phyloP scores from a whole-genome alignment of 1,284 basidiomycete species.

The Fomitiporia mediterranea region DNA sequence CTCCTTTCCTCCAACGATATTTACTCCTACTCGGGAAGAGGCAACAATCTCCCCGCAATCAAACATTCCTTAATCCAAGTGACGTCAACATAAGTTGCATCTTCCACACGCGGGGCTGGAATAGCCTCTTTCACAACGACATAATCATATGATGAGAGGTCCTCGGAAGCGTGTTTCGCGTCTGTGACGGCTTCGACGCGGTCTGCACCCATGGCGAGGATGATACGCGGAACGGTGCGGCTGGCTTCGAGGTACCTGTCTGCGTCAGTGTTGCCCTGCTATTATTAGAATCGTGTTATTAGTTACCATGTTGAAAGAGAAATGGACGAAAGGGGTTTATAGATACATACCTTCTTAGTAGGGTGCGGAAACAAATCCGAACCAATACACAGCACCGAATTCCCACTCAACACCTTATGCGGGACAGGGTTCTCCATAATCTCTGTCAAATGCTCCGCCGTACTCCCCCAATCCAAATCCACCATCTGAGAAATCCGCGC shows the following conservation, averaged over 20 bases:
- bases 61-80: constrained; percentile 82
- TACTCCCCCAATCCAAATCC: constrained; percentile 66
- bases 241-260: constrained; percentile 9
- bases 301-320: too few relatives aligned
- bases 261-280: not conserved
- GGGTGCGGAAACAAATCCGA: constrained; percentile 47
- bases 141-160: constrained; percentile 49
- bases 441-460: constrained; percentile 45
- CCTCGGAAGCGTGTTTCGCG: constrained; percentile 32
- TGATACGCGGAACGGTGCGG: constrained; percentile 45
- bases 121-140: constrained; percentile 56
- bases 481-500: constrained; percentile 64
- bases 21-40: constrained; percentile 21
- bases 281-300: too few relatives aligned
- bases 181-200: constrained; percentile 54
- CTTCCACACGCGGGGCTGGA: constrained; percentile 27
- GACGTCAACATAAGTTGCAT: constrained; percentile 43
- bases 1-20: not conserved
- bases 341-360: constrained; percentile 35
- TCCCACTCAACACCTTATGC: constrained; percentile 48
- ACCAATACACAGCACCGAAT: constrained; percentile 53
- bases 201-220: constrained; percentile 70
- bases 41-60: constrained; percentile 49
- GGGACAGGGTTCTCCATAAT: constrained; percentile 56
- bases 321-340: too few relatives aligned